Evolutionary conservation across 2,329 filamentous ascomycete species (phyloP).

Genomic region (Zasmidium cellare): DNA sequence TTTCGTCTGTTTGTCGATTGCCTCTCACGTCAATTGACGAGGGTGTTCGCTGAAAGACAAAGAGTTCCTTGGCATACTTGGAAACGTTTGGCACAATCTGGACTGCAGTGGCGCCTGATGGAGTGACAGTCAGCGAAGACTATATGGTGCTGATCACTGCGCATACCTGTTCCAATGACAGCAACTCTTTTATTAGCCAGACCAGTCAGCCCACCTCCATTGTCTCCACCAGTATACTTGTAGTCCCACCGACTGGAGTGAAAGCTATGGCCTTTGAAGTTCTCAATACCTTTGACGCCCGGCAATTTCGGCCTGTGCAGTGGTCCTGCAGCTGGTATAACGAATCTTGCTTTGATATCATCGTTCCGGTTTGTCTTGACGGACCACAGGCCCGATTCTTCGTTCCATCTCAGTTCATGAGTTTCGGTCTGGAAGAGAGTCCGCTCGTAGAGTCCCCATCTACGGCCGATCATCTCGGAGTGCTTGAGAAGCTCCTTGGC

Average conservation of each 20-base stretch:
- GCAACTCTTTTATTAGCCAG: slow-evolving; percentile 23
- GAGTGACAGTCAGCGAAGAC: slow-evolving; percentile 3
- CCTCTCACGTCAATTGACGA: slow-evolving; percentile 34
- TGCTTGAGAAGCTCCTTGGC: slow-evolving; percentile 44
- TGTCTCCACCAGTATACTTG: slow-evolving; percentile 39
- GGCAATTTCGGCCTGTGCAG: slow-evolving; percentile 47
- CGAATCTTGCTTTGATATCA: slow-evolving; percentile 39
- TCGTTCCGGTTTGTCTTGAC: slow-evolving; percentile 22
- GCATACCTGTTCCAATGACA: slow-evolving; percentile 25
- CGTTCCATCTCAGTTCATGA: slow-evolving; percentile 19
- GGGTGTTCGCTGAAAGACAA: slow-evolving; percentile 46
- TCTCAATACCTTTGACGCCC: slow-evolving; percentile 41
- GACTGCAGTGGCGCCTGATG: slow-evolving; percentile 25
- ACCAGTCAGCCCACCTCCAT: slow-evolving; percentile 15
- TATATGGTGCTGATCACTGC: slow-evolving; percentile 25
- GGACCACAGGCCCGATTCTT: slow-evolving; percentile 36
- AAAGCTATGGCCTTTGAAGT: slow-evolving; percentile 43
- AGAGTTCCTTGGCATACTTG: slow-evolving; percentile 37
- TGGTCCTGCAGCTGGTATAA: slow-evolving; percentile 44
- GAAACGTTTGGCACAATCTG: slow-evolving; percentile 43
- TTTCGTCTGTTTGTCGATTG: slow-evolving; percentile 44
- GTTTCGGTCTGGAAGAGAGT: slow-evolving; percentile 42
- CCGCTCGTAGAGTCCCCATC: slow-evolving; percentile 31
- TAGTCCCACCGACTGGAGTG: slow-evolving; percentile 49
- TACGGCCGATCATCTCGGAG: slow-evolving; percentile 21